Evolutionary conservation across 768 basidiomycete species (phyloP).

Genomic region (Sarcodon sp.): DNA sequence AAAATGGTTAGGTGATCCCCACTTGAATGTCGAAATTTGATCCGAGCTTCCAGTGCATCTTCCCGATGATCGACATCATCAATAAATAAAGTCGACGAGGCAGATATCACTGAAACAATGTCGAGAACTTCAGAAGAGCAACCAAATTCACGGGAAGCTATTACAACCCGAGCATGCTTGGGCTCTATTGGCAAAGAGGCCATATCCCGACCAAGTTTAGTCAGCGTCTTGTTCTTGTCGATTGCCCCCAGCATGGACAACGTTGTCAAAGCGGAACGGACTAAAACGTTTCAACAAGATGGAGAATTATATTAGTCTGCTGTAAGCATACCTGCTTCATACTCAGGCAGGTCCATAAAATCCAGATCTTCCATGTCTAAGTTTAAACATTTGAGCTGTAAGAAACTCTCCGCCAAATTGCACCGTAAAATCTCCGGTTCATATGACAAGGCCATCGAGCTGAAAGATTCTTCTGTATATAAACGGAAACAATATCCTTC

Average conservation of each 20-base stretch:
- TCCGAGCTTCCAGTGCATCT: slow-evolving; percentile 50
- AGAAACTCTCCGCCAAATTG: slow-evolving; percentile 68
- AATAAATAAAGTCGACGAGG: slow-evolving; percentile 71
- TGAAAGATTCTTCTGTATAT: slow-evolving; percentile 77
- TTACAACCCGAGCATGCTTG: slow-evolving; percentile 58
- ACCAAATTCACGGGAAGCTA: slow-evolving; percentile 60
- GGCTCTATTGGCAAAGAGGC: slow-evolving; percentile 91
- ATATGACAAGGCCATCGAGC: slow-evolving; percentile 45
- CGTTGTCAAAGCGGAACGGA: slow-evolving; percentile 49
- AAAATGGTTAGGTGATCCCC: slow-evolving; percentile 91
- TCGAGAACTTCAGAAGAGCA: slow-evolving; percentile 75
- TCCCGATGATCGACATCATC: slow-evolving; percentile 70
- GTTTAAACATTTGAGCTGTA: slow-evolving; percentile 78
- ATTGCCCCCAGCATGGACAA: slow-evolving; percentile 77
- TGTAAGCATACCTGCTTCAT: slow-evolving; percentile 49
- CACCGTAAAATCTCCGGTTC: slow-evolving; percentile 89
- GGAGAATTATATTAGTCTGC: slow-evolving; percentile 1
- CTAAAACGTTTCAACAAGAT: slow-evolving; percentile 18
- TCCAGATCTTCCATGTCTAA: slow-evolving; percentile 74
- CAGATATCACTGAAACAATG: slow-evolving; percentile 74
- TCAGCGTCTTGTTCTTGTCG: slow-evolving; percentile 50
- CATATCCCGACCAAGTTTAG: slow-evolving; percentile 70
- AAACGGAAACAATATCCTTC: slow-evolving; percentile 82
- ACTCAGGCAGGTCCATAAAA: slow-evolving; percentile 81
- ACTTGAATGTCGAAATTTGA: slow-evolving; percentile 68